phyloP scores from a whole-genome alignment of 2,329 filamentous ascomycete species.

The Graphium sp. region DNA sequence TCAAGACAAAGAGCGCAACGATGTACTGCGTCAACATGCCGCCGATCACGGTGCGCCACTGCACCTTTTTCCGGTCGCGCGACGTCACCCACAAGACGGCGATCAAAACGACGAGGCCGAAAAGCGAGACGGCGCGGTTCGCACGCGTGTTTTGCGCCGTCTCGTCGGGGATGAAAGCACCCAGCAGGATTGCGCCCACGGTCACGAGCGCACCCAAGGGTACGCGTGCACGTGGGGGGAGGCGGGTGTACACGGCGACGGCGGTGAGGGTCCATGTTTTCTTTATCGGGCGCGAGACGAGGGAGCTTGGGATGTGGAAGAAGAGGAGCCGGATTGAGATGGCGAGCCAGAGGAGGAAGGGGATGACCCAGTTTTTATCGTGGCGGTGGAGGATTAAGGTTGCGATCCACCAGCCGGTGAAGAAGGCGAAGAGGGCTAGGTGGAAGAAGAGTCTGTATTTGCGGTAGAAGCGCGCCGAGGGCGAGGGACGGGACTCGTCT shows the following conservation, averaged over 20 bases:
- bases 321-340: conserved; percentile 60
- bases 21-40: conserved; percentile 84
- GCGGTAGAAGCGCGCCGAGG: conserved; percentile 20
- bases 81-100: conserved; percentile 53
- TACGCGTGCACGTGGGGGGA: conserved; percentile 39
- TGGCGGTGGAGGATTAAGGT: conserved; percentile 54
- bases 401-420: conserved; percentile 58
- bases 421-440: conserved; percentile 23
- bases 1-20: conserved; percentile 73
- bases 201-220: conserved; percentile 45
- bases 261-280: conserved; percentile 51
- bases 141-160: conserved; percentile 58
- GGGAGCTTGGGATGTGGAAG: conserved; percentile 52
- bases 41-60: conserved; percentile 70
- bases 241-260: conserved; percentile 36
- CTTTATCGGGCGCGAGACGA: conserved; percentile 49
- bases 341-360: conserved; percentile 65
- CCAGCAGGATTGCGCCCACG: conserved; percentile 60
- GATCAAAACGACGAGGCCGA: conserved; percentile 61
- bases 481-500: conserved; percentile 8
- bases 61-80: conserved; percentile 41
- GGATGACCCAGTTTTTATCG: conserved; percentile 66
- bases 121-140: conserved; percentile 66
- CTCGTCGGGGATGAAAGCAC: conserved; percentile 58
- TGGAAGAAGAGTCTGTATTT: conserved; percentile 28